Base-by-base conservation (phyloP, 1,284 basidiomycete genomes). In the Fomitopsis palustris region DNA sequence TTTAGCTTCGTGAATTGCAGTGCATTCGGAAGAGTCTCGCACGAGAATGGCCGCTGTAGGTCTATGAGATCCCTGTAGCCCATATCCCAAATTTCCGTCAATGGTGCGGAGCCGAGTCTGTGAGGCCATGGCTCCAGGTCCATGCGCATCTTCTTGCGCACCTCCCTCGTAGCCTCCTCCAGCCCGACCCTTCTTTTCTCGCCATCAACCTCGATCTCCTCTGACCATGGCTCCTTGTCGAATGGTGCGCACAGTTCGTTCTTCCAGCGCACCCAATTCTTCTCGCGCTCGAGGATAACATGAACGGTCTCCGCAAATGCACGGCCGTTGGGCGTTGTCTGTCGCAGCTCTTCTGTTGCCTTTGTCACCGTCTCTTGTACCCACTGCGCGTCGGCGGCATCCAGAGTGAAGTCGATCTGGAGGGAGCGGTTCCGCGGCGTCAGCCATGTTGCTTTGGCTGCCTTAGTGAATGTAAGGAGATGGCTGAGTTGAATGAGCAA, bases 211-310 rank as follows among this genome's bases (percentile, higher is more conserved):
- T 66, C 75, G 16, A 84, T 62, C 55, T 82, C 79, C 47, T 74
- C 72, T 8, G 72, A 74, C 78, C 84, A 85, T 10, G 87, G 80
- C 53, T 83, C 84, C 65, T 84, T 86, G 67, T 93, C 91, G 69
- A 93, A 93, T 8, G 87, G 81, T 29, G 82, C 76, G 67, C 90
- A 93, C 4, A 89, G 67, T 27, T 90, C 86, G 64, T 88, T 90
- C 75, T 93, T 93, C 90, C 91, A 93, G 64, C 81, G 83, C 8
- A 93, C 84, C 92, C 92, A 95, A 67, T 92, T 93, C 71, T 85
- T 86, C 72, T 95, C 92, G 49, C 92, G 80, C 64, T 91, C 87
- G 7, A 94, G 76, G 21, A 93, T 86, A 7, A 81, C 77, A 49
- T 71, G 75, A 37, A 90, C 85, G 0, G 89, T 90, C 27, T 92